Conservation (phyloP, 805 yeast species). For the Wickerhamiella slavikovae region DNA sequence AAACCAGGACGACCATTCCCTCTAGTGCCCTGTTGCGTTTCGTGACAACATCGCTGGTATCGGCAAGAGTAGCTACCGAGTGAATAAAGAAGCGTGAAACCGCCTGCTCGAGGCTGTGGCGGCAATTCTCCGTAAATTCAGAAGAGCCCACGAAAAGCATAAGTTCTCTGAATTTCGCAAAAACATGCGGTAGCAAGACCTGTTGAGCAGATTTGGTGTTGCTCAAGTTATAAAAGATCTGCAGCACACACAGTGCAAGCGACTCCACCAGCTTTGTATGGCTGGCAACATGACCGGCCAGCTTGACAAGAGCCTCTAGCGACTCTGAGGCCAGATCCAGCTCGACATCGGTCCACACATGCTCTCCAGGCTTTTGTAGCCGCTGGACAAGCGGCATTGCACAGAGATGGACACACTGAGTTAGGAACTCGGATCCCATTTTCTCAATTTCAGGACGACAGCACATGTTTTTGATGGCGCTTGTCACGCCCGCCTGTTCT, state of each 20-base stretch:
- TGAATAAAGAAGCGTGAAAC: conserved; percentile 1
- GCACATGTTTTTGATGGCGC: not conserved
- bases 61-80: conserved; percentile 1
- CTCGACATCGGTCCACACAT: not conserved
- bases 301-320: conserved; percentile 20
- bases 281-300: too few species aligned
- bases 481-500: conserved; percentile 27
- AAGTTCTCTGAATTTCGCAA: conserved; percentile 30
- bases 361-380: too few species aligned
- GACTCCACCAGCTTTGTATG: too few species aligned
- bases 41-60: not conserved
- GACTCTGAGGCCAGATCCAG: conserved; percentile 1
- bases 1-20: too few species aligned
- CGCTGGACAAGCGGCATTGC: too few species aligned
- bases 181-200: conserved; percentile 28
- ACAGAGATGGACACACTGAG: too few species aligned
- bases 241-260: conserved; percentile 46
- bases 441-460: conserved; percentile 40
- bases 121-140: conserved; percentile 18
- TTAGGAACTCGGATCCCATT: conserved; percentile 12
- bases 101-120: conserved; percentile 3
- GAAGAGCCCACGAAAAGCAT: conserved; percentile 15
- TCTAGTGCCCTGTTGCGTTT: too few species aligned
- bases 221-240: conserved; percentile 36
- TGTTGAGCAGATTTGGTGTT: conserved; percentile 23